Base-by-base conservation (phyloP, 345 rosid genomes). In the Rhizophora mangle region DNA sequence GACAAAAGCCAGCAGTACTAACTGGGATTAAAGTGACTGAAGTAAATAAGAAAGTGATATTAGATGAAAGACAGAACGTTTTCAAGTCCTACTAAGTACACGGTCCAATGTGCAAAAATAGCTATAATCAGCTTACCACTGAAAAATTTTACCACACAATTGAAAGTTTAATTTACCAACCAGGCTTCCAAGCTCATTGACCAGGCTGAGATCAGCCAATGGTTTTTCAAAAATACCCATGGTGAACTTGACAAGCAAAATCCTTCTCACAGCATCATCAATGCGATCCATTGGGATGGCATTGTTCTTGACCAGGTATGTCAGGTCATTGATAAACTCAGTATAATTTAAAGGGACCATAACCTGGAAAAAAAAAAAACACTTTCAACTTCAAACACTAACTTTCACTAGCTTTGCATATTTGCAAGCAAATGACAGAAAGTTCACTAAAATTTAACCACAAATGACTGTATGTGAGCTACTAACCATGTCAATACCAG, bases 401-500 rank as follows among this genome's bases (percentile, higher is more conserved):
- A 24, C 24, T 51, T 52, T 32, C 52, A 29, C 19, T 2, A 19
- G 10, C 36, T 20, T 11, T 15, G 43, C 55, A 64, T 43, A 43
- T 31, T 7, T n/a, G 4, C 31, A 2, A 54, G 6, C 29, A 9
- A 11, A 54, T 6, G 22, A 60, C 52, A 6, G 18, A 56, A 64
- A 63, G 49, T 54, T 67, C 59, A 39, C n/a, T 24, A 8, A 68
- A 49, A 67, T 52, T 56, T 32, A 51, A 22, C 30, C 73, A 63
- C 22, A 75, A 64, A 64, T 63, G 61, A 47, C 66, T n/a, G 8
- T 26, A 60, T 6, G 26, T 16, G 3, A 70, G 58, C 67, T 47
- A 31, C 79, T 46, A 71, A 76, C 75, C 80, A 76, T 76, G 54
- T 76, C 76, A 51, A 77, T 72, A 65, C 80, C 73, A 34, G 76